phyloP scores from a whole-genome alignment of 2,329 filamentous ascomycete genomes.

The Rutstroemia sp. region DNA sequence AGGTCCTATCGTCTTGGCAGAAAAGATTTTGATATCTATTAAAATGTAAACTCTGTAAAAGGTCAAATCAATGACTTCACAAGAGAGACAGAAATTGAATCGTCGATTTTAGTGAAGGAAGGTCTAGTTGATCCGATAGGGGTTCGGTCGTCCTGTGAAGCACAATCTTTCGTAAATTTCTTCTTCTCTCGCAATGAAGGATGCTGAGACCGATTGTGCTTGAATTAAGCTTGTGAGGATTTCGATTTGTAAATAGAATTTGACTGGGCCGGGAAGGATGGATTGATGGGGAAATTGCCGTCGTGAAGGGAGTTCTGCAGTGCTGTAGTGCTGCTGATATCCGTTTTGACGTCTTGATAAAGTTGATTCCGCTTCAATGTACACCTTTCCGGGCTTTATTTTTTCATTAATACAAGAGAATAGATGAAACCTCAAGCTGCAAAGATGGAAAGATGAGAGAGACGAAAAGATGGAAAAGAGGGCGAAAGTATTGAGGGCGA shows the following conservation, averaged over 20 bases:
- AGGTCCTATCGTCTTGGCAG: background rate
- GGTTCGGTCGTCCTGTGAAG: slow-evolving; percentile 26
- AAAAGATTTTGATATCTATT: slow-evolving; percentile 18
- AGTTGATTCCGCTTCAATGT: slow-evolving; percentile 4
- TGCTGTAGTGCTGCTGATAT: background rate
- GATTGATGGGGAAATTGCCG: background rate
- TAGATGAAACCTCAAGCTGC: background rate
- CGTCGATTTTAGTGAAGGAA: slow-evolving; percentile 19
- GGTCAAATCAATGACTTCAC: slow-evolving; percentile 20
- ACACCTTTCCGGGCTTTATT: background rate
- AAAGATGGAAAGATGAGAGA: background rate
- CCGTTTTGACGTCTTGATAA: background rate
- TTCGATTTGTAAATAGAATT: background rate
- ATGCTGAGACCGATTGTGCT: slow-evolving; percentile 8
- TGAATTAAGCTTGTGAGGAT: slow-evolving; percentile 4
- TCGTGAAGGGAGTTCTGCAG: background rate
- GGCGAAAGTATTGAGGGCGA: background rate
- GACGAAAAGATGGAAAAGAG: background rate
- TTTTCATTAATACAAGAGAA: slow-evolving; percentile 11
- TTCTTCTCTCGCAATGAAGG: background rate
- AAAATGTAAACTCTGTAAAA: slow-evolving; percentile 16
- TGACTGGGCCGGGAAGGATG: background rate
- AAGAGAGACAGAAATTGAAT: slow-evolving; percentile 3
- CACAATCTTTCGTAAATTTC: slow-evolving; percentile 13
- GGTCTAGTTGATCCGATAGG: slow-evolving; percentile 21